Percentiles rank a stretch among this genome's conserved stretches.
Conservation (phyloP, 495 filamentous ascomycete genomes). For the Aspergillus egyptiacus region DNA sequence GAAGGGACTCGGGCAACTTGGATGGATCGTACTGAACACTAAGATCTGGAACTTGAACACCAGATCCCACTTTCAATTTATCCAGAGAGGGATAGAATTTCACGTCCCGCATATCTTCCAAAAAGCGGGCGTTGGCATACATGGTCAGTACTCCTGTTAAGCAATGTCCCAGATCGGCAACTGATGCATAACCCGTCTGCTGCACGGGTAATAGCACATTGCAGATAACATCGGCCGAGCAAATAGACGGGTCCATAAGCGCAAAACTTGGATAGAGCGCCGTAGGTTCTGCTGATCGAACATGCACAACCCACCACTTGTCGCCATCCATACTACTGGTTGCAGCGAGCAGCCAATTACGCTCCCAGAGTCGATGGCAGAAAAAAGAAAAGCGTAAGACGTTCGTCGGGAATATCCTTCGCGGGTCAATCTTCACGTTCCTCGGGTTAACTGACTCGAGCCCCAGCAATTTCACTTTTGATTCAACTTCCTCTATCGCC, state of each 20-base stretch:
- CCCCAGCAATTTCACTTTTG: constrained; percentile 52
- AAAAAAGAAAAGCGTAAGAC: constrained; percentile 58
- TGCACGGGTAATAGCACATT: constrained; percentile 20
- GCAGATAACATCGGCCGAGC: constrained; percentile 27
- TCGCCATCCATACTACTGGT: constrained; percentile 68
- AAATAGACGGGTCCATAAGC: constrained; percentile 9
- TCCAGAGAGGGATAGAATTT: constrained; percentile 31
- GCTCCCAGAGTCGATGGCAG: constrained; percentile 53
- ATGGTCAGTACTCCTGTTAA: constrained; percentile 39
- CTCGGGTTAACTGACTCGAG: constrained; percentile 54
- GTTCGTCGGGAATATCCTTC: constrained; percentile 54
- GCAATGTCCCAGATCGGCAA: constrained; percentile 35
- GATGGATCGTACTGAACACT: constrained; percentile 30
- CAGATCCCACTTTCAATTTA: constrained; percentile 28
- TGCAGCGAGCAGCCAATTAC: constrained; percentile 62
- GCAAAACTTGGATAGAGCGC: constrained; percentile 7
- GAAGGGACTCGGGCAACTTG: constrained; percentile 29
- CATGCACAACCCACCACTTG: constrained; percentile 66
- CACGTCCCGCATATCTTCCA: constrained; percentile 30
- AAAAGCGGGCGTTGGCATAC: constrained; percentile 36
- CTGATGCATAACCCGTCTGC: constrained; percentile 23
- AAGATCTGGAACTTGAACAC: constrained; percentile 33
- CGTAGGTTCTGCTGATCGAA: constrained; percentile 27
- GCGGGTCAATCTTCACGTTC: constrained; percentile 51
- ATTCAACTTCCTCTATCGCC: constrained; percentile 58